phyloP scores from a whole-genome alignment of 495 filamentous ascomycete species.

The Amorphotheca resinae region DNA sequence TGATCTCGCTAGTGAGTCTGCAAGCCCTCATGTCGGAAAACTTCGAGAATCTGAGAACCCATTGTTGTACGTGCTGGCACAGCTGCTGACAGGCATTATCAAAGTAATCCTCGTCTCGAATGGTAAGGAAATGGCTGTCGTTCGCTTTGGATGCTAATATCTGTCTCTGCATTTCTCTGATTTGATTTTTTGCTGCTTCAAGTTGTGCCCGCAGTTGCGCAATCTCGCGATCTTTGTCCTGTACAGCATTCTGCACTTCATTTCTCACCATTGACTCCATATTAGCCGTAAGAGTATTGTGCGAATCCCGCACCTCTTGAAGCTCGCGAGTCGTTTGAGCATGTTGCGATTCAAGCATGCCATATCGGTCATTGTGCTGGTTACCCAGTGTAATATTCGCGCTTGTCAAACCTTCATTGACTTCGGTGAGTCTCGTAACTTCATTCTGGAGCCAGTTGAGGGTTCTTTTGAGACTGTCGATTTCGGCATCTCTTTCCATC shows the following conservation, averaged over 20 bases:
- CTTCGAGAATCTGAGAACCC: slow-evolving; percentile 93
- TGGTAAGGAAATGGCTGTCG: slow-evolving; percentile 62
- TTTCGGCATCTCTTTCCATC: slow-evolving; percentile 63
- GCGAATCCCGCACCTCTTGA: slow-evolving; percentile 45
- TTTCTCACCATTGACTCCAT: slow-evolving; percentile 50
- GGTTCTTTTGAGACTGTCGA: slow-evolving; percentile 63
- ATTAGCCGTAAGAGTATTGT: slow-evolving; percentile 43
- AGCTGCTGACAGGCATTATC: slow-evolving; percentile 86
- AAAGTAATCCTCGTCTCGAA: slow-evolving; percentile 88
- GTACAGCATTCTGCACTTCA: slow-evolving; percentile 46
- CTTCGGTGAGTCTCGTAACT: slow-evolving; percentile 55
- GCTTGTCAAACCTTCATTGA: slow-evolving; percentile 59
- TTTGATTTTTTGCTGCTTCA: slow-evolving; percentile 61
- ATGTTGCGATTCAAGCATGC: slow-evolving; percentile 44
- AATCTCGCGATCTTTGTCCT: slow-evolving; percentile 70
- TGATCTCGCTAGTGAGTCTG: slow-evolving; percentile 64
- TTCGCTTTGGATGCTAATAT: slow-evolving; percentile 55
- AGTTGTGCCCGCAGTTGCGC: slow-evolving; percentile 64
- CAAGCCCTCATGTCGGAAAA: slow-evolving; percentile 83
- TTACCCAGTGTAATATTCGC: slow-evolving; percentile 56
- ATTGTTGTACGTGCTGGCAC: slow-evolving; percentile 87
- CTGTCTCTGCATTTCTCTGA: slow-evolving; percentile 66
- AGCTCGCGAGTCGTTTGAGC: slow-evolving; percentile 47
- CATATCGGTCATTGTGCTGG: slow-evolving; percentile 52
- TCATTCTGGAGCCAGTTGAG: slow-evolving; percentile 71